These are phyloP conservation scores for Boletales sp. DNA, from an alignment of 768 basidiomycete species.

Conservation along the genomic window DNA sequence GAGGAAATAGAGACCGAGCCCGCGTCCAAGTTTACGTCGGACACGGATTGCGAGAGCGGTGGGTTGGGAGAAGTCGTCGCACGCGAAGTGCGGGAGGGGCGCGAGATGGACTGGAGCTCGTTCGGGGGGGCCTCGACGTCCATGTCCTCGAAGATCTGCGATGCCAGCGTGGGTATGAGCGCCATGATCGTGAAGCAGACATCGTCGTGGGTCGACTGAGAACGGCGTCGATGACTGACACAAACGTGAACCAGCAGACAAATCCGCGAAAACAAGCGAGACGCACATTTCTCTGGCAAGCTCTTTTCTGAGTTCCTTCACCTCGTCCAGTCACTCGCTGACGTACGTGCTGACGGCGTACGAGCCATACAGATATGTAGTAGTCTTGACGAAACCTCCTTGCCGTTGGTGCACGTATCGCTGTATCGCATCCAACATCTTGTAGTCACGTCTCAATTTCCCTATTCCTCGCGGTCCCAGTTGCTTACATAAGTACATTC, in stretches of 20 bases:
- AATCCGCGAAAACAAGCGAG: not conserved
- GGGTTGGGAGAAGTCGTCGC: not conserved
- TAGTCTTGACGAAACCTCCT: slow-evolving; percentile 44
- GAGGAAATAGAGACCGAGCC: slow-evolving; percentile 41
- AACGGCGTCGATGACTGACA: slow-evolving; percentile 64
- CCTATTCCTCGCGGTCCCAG: no score
- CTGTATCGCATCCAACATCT: slow-evolving; percentile 44
- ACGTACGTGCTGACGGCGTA: slow-evolving; percentile 66
- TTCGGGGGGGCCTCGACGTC: slow-evolving; percentile 70
- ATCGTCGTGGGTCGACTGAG: slow-evolving; percentile 74
- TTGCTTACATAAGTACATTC: no score
- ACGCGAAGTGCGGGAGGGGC: slow-evolving; percentile 9
- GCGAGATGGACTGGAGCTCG: slow-evolving; percentile 47
- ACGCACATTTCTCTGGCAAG: slow-evolving; percentile 56
- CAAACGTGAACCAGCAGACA: slow-evolving; percentile 1
- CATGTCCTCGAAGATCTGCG: slow-evolving; percentile 66
- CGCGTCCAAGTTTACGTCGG: slow-evolving; percentile 44
- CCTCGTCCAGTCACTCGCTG: slow-evolving; percentile 57
- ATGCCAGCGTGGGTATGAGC: slow-evolving; percentile 60
- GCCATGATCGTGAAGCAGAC: slow-evolving; percentile 72
- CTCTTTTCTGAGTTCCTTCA: slow-evolving; percentile 58
- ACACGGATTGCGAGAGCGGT: slow-evolving; percentile 29
- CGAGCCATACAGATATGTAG: slow-evolving; percentile 52
- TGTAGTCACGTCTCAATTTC: not conserved
- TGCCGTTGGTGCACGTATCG: slow-evolving; percentile 51